These are phyloP conservation scores for Lachancea lanzarotensis DNA, from an alignment of 805 yeast species.

Conservation along the genomic window DNA sequence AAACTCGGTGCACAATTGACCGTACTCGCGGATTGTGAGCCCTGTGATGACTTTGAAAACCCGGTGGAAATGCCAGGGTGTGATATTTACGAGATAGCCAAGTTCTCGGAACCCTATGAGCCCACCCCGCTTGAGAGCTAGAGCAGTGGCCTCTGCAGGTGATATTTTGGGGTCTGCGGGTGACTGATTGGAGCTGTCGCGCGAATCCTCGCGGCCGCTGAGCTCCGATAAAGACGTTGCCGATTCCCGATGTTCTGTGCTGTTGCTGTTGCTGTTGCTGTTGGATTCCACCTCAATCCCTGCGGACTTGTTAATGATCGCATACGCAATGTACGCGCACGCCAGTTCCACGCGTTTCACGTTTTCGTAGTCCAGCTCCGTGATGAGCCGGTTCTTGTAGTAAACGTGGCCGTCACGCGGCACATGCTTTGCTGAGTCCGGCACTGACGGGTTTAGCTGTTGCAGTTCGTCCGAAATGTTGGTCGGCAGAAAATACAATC, in stretches of 20 bases:
- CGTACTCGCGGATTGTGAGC: conserved; percentile 81
- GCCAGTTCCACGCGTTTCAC: conserved; percentile 22
- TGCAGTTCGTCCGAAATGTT: conserved; percentile 24
- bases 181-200: background rate
- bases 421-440: conserved; percentile 19
- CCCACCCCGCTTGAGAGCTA: conserved; percentile 56
- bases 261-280: background rate
- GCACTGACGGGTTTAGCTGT: conserved; percentile 20
- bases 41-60: conserved; percentile 84
- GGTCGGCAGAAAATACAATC: conserved; percentile 20
- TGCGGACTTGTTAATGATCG: conserved; percentile 20
- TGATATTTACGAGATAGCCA: conserved; percentile 73
- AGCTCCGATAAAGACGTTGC: background rate
- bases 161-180: conserved; percentile 10
- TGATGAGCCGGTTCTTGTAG: conserved; percentile 21
- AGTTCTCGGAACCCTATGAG: conserved; percentile 79
- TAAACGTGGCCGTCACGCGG: conserved; percentile 17
- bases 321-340: conserved; percentile 21
- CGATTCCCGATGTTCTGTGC: background rate
- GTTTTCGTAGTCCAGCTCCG: conserved; percentile 21
- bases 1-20: conserved; percentile 70
- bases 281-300: conserved; percentile 14
- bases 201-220: background rate
- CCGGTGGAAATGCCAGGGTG: conserved; percentile 92
- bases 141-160: conserved; percentile 15